Conservation (phyloP, 164 flowering plant species). For the Protea cynaroides region DNA sequence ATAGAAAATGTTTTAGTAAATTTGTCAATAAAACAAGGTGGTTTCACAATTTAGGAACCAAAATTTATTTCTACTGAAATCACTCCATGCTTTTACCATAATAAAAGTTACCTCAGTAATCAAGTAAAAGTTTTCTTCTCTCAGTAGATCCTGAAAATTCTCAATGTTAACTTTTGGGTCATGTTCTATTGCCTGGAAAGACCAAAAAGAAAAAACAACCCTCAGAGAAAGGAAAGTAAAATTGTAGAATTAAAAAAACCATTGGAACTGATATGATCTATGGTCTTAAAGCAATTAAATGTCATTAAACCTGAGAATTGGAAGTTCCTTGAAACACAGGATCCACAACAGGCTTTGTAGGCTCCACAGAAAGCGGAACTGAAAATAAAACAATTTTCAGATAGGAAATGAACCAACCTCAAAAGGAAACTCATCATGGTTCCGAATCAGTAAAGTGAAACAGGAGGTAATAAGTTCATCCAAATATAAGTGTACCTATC, state of each 20-base stretch:
- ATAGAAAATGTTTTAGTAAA: background rate
- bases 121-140: conserved; percentile 81
- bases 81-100: background rate
- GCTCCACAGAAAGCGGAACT: conserved; percentile 65
- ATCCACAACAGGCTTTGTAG: conserved; percentile 45
- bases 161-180: conserved; percentile 56
- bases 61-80: background rate
- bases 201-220: background rate
- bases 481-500: no score
- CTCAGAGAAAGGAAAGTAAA: conserved; percentile 4
- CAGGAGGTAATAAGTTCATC: no score
- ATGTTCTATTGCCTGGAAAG: conserved; percentile 70
- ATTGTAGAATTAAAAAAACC: background rate
- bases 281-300: conserved; percentile 20
- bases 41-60: no score
- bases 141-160: conserved; percentile 44
- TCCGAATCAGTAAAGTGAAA: background rate
- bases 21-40: background rate
- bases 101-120: conserved; percentile 64
- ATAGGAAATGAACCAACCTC: background rate
- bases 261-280: background rate
- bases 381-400: conserved; percentile 3
- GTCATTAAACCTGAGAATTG: conserved; percentile 39
- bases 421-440: background rate
- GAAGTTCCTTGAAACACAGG: conserved; percentile 63